Conservation (phyloP, 1,139 yeast genomes). For the Kodamaea ohmeri region DNA sequence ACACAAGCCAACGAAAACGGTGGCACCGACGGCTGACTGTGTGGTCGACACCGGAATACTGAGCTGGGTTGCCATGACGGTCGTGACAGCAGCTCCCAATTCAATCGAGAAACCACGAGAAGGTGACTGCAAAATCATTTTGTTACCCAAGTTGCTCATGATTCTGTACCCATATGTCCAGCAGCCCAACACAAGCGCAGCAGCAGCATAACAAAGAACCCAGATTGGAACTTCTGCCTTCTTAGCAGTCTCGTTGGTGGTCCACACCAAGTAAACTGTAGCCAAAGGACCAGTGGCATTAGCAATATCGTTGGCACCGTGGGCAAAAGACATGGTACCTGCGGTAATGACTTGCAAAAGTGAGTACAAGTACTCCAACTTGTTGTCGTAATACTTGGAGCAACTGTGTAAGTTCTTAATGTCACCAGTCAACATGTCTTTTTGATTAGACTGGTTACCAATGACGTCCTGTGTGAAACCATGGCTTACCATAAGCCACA, state of each 20-base stretch:
- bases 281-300: slow-evolving; percentile 79
- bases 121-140: slow-evolving; percentile 73
- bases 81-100: slow-evolving; percentile 75
- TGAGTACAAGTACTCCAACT: slow-evolving; percentile 68
- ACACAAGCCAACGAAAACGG: slow-evolving; percentile 73
- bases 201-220: slow-evolving; percentile 70
- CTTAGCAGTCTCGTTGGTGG: slow-evolving; percentile 41
- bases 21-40: slow-evolving; percentile 79
- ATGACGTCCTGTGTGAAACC: slow-evolving; percentile 70
- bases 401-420: slow-evolving; percentile 51
- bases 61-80: slow-evolving; percentile 72
- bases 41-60: slow-evolving; percentile 74
- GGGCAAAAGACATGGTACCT: slow-evolving; percentile 78
- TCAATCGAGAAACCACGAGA: slow-evolving; percentile 79
- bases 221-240: slow-evolving; percentile 68
- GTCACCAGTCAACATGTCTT: slow-evolving; percentile 38
- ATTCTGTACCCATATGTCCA: slow-evolving; percentile 76
- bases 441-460: slow-evolving; percentile 39
- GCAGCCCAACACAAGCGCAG: slow-evolving; percentile 62
- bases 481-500: slow-evolving; percentile 51
- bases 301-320: slow-evolving; percentile 78
- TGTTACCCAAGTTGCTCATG: slow-evolving; percentile 72
- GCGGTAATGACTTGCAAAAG: slow-evolving; percentile 73
- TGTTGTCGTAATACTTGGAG: slow-evolving; percentile 68
- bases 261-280: slow-evolving; percentile 64